A percentile compares a stretch with the other conserved stretches of the same genome.
Evolutionary conservation across 768 basidiomycete species (phyloP).

Genomic region (Kwoniella mangroviensis): DNA sequence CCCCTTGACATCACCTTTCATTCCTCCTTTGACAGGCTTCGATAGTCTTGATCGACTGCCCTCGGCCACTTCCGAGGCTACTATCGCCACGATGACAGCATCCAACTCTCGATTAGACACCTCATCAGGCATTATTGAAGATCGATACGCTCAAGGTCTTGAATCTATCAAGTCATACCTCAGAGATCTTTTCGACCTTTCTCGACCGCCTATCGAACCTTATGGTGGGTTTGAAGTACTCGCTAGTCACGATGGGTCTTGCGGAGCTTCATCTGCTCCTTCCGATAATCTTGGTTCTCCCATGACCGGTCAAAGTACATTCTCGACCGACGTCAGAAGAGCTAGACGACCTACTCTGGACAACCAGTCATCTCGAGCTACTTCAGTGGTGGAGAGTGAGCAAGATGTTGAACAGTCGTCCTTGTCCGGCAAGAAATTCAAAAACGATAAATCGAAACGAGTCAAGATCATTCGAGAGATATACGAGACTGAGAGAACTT

Average conservation of each 20-base stretch:
- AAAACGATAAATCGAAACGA: conserved; percentile 86
- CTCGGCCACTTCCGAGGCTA: conserved; percentile 20
- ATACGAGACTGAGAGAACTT: conserved; percentile 89
- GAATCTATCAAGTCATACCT: conserved; percentile 94
- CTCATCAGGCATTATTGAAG: conserved; percentile 24
- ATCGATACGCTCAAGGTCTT: conserved; percentile 63
- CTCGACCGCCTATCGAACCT: conserved; percentile 66
- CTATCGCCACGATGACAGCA: conserved; percentile 26
- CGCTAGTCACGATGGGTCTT: conserved; percentile 18
- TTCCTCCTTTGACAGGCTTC: conserved; percentile 56
- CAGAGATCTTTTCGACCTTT: conserved; percentile 91
- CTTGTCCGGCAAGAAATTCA: conserved; percentile 69
- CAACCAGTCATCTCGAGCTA: conserved; percentile 16
- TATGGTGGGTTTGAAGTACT: conserved; percentile 49
- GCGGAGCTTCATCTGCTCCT: conserved; percentile 19
- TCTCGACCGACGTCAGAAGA: conserved; percentile 25
- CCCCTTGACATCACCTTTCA: conserved; percentile 68
- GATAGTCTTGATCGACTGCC: conserved; percentile 14
- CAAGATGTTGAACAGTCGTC: conserved; percentile 16
- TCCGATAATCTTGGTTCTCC: conserved; percentile 31
- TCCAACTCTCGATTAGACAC: conserved; percentile 13
- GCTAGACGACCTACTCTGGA: conserved; percentile 39
- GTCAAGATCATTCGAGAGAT: conserved; percentile 87
- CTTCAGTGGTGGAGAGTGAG: conserved; percentile 29
- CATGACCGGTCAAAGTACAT: conserved; percentile 11